Evolutionary conservation across 2,329 filamentous ascomycete species (phyloP), one percentile per base, ranked within the genome.

Genomic region (Alternaria brassicae): DNA sequence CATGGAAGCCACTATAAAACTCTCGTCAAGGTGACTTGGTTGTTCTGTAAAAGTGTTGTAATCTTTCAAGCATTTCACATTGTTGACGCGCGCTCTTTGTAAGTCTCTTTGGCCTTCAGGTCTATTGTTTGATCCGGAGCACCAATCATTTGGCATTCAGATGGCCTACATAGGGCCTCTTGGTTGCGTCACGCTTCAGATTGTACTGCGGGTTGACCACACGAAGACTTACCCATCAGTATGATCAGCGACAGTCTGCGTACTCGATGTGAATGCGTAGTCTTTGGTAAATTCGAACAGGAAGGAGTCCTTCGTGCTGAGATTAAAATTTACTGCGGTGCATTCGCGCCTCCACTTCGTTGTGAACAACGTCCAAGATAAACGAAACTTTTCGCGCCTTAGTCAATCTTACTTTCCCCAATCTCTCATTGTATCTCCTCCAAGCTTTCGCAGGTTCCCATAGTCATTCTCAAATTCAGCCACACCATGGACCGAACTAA

Each of bases 351-450:
- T 55, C 59, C 44, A 32, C 44, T 13, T 28, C 44, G 48, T 50
- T 58, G 58, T 58, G 39, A 57, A 50, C 19, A 25, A 2, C 10
- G 39, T 58, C 21, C 37, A 2, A 61, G 49, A 58, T 54, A 61
- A 53, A 42, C 54, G 10, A 1, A 39, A 6, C n/a, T 32, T 17
- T 15, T 9, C 19, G 8, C 28, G 23, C 2, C n/a, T 36, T 21
- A 10, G 13, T 23, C 34, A 30, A 36, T n/a, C 7, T 32, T 25
- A 42, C 40, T 45, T 19, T 53, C 13, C 19, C 32, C 6, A 3
- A 10, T 27, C 45, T 13, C 30, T 45, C 28, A 12, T 45, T 53
- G 28, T 27, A 53, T 1, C 40, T 53, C 10, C 4, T 36, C n/a
- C 0, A 23, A n/a, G 1, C 10, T 23, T 2, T 23, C 21, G 15